Conservation (phyloP, 1,284 basidiomycete species). For the Apiotrichum siamense region DNA sequence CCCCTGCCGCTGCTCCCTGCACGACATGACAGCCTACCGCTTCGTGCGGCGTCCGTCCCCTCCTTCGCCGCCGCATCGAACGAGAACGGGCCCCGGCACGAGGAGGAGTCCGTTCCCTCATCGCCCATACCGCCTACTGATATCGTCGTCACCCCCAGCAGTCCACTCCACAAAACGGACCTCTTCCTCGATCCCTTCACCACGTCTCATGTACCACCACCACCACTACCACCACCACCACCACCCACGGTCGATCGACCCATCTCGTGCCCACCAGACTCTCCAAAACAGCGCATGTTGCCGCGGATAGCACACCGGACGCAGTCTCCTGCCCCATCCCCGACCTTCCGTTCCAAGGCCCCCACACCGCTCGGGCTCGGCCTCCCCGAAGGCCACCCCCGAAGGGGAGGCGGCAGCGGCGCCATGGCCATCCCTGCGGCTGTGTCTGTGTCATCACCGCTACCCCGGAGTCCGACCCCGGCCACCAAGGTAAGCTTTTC, state of each 20-base stretch:
- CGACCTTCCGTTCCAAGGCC: background rate
- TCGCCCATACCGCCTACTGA: constrained; percentile 18
- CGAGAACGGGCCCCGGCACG: background rate
- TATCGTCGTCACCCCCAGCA: constrained; percentile 41
- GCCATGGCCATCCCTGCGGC: no score
- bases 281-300: background rate
- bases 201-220: no score
- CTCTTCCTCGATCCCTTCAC: constrained; percentile 3
- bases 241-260: background rate
- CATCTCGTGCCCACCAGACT: constrained; percentile 3
- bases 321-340: background rate
- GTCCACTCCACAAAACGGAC: constrained; percentile 21
- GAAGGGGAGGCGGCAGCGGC: no score
- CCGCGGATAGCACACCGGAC: background rate
- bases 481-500: constrained; percentile 27
- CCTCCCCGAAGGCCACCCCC: constrained; percentile 20
- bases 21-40: background rate
- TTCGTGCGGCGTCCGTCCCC: background rate
- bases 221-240: background rate
- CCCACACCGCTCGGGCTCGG: constrained; percentile 27
- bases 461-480: constrained; percentile 31
- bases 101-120: background rate
- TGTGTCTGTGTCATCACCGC: constrained; percentile 36
- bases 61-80: background rate
- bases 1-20: constrained; percentile 8